Evolutionary conservation across 345 rosid species (phyloP), one percentile per base, ranked within the genome.

Genomic region (Eutrema heterophyllum): DNA sequence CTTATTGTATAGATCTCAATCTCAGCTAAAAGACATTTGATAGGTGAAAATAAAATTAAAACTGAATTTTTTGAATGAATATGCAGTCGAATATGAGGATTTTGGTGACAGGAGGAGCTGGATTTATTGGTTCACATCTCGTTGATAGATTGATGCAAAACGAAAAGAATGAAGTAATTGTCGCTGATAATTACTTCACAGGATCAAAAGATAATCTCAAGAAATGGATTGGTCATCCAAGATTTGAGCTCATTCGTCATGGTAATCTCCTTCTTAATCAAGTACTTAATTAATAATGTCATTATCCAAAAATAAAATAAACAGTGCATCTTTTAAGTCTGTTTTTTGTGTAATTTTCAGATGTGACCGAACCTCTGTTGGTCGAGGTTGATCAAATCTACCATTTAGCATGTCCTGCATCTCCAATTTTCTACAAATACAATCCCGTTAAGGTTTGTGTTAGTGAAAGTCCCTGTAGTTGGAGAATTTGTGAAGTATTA

Each of bases 321-420:
- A n/a, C n/a, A n/a, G n/a, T 71, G 44, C 43, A 29, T 6, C 53
- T 7, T 14, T 12, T 48, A 32, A 38, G 9, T 57, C 40, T 1
- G 27, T 41, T 41, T 9, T 56, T 38, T 7, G 30, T 1, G 48
- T 36, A 21, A 21, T 21, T 45, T 46, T 54, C 70, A 91, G 97
- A 88, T 85, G 96, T 91, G 64, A 91, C 98, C 0, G 96, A 87
- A 74, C 84, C 97, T 62, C 68, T 93, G 81, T 71, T 89, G 71
- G 57, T 93, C 12, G 98, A 93, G 78, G 98, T 93, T 43, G 97
- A 93, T 78, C 90, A 76, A 81, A 93, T 93, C 71, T 91, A 93
- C 84, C 98, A 93, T 82, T 89, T 93, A 72, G 98, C 98, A 51
- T 93, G 98, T 71, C 98, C 96, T 68, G 97, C 98, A 76, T 90